Evolutionary conservation across 1,139 yeast species (phyloP), one percentile per base, ranked within the genome.

Genomic region (Saccharomycopsis crataegensis): DNA sequence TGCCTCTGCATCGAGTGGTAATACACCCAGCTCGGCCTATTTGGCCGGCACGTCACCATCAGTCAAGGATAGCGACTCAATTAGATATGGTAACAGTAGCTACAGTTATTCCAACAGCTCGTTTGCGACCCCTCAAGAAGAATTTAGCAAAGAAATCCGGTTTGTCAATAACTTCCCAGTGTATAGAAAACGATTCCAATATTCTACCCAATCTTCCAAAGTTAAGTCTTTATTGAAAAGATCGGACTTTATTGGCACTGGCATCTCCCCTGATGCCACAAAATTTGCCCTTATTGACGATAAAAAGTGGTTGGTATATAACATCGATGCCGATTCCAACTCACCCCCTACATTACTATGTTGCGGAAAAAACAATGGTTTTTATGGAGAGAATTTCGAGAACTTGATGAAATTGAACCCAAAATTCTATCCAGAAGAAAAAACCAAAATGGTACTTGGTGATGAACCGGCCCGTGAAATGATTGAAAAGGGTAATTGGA

Each of bases 151-250:
- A 32, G 95, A 87, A 65, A 74, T 78, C 59, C 75, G 82, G 56
- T 88, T 83, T 67, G 81, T 83, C 16, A 84, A 83, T 62, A 87
- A 94, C 61, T 90, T 88, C 69, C 97, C 97, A 1, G 79, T 82
- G 56, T 87, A 86, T 65, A 73, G 96, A 55, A 83, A 84, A 62
- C 74, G 82, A 51, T 74, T 78, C 43, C 80, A 83, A 42, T 83
- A 77, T 65, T 76, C 78, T 28, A 83, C 93, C 0, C 91, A 83
- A 60, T 80, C 81, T 34, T 65, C 76, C 40, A 75, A 73, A 55
- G 70, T 80, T 52, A 71, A 70, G 68, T 71, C 65, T 62, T 74
- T 48, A 69, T 77, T 59, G 72, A 76, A 57, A 48, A 75, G 76
- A 70, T 75, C 77, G 61, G 81, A 71, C 16, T 70, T 76, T 61